Conservation (phyloP, 148 eudicot genomes). For the Fagopyrum esculentum region DNA sequence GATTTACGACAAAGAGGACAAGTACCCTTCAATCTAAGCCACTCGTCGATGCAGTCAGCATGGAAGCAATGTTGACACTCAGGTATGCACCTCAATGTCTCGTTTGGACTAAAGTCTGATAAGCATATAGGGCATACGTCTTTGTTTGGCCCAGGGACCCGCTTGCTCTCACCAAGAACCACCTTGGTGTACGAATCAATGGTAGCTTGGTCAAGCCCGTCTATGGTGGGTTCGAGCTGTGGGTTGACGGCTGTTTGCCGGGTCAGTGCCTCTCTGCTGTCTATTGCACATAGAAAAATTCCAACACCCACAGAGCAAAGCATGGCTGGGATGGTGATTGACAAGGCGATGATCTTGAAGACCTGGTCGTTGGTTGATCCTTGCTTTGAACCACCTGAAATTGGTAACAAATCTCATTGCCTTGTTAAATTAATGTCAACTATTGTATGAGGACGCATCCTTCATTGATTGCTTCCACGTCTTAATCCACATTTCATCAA, state of each 20-base stretch:
- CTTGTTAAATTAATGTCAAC: background rate
- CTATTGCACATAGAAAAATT: conserved; percentile 26
- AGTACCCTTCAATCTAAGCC: conserved; percentile 53
- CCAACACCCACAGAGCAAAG: conserved; percentile 31
- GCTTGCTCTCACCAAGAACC: conserved; percentile 65
- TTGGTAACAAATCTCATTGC: background rate
- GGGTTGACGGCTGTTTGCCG: conserved; percentile 11
- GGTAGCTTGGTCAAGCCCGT: conserved; percentile 71
- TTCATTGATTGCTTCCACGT: background rate
- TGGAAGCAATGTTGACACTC: conserved; percentile 83
- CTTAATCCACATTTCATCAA: background rate
- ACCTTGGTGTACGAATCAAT: conserved; percentile 74
- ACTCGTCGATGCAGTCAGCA: conserved; percentile 77
- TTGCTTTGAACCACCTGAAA: conserved; percentile 15
- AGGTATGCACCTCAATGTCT: conserved; percentile 61
- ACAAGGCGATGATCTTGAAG: conserved; percentile 44
- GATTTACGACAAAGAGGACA: conserved; percentile 81
- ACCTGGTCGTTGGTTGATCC: conserved; percentile 21
- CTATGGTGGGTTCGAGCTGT: background rate
- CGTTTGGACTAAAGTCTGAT: conserved; percentile 52
- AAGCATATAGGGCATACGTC: conserved; percentile 76
- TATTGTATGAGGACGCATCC: background rate
- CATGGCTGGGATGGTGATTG: conserved; percentile 51
- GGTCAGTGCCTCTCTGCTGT: conserved; percentile 19
- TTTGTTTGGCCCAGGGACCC: conserved; percentile 62